Evolutionary conservation across 352 stramenopile genomes (phyloP).

Genomic region (Pythium periplocum): DNA sequence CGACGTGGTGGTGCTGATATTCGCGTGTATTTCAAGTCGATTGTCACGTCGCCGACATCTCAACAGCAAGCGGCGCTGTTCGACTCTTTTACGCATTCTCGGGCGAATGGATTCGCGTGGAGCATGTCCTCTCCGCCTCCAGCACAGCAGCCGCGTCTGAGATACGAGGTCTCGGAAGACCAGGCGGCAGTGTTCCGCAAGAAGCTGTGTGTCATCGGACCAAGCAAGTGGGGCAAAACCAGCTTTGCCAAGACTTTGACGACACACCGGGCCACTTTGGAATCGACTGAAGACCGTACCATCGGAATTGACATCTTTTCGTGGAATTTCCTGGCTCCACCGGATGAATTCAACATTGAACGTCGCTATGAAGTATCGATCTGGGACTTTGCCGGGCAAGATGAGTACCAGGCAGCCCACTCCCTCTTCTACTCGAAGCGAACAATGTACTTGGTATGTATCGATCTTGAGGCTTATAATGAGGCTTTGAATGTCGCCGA

Average conservation of each 20-base stretch:
- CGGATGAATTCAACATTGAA: conserved; percentile 8
- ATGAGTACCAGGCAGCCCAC: conserved; percentile 9
- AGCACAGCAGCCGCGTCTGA: too few species aligned
- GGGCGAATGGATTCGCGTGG: too few species aligned
- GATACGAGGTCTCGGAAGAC: too few species aligned
- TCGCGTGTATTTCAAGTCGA: too few species aligned
- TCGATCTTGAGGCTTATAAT: conserved; percentile 9
- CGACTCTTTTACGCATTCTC: too few species aligned
- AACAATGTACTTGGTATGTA: conserved; percentile 15
- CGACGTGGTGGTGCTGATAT: too few species aligned
- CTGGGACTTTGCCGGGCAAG: conserved; percentile 18
- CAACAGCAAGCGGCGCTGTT: too few species aligned
- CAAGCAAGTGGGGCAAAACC: conserved; percentile 26
- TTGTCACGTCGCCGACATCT: too few species aligned
- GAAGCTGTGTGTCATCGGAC: conserved; percentile 28
- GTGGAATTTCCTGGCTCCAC: conserved; percentile 13
- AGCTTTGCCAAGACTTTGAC: conserved; percentile 28
- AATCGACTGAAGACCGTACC: conserved; percentile 19
- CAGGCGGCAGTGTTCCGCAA: conserved; percentile 7
- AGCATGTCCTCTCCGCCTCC: too few species aligned
- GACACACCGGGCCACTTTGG: conserved; percentile 6
- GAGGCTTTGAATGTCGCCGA: conserved; percentile 1
- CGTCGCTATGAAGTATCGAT: conserved; percentile 11
- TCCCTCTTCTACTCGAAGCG: conserved; percentile 15
- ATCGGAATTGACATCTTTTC: conserved; percentile 31